Conservation (phyloP, 148 eudicot species). For the Silene latifolia region DNA sequence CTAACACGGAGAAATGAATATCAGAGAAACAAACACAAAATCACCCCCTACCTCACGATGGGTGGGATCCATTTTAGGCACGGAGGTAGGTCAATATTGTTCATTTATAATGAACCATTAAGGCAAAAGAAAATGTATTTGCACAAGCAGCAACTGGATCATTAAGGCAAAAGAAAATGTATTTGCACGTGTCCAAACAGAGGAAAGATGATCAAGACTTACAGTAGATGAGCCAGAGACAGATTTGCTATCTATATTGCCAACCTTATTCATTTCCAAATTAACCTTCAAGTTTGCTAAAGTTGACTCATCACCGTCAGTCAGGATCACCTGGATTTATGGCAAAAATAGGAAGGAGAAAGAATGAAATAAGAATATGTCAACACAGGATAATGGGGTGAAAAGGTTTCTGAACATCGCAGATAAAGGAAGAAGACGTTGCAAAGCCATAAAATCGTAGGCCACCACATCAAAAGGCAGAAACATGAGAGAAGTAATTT, state of each 20-base stretch:
- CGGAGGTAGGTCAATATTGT: background rate
- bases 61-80: background rate
- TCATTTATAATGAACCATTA: background rate
- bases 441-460: background rate
- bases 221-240: conserved; percentile 27
- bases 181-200: background rate
- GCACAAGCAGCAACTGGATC: background rate
- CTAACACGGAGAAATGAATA: no score
- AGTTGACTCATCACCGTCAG: conserved; percentile 74
- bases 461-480: background rate
- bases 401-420: background rate
- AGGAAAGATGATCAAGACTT: conserved; percentile 18
- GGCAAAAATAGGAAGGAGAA: conserved; percentile 1
- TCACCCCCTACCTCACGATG: background rate
- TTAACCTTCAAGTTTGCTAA: conserved; percentile 73
- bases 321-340: conserved; percentile 51
- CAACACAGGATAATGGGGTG: background rate
- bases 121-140: background rate
- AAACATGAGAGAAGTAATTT: background rate
- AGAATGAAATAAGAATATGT: background rate
- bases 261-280: conserved; percentile 53
- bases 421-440: background rate
- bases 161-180: background rate
- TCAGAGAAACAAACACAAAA: no score
- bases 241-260: conserved; percentile 8